Evolutionary conservation across 768 basidiomycete species (phyloP).

Genomic region (Porphyrellus cyaneotinctus): DNA sequence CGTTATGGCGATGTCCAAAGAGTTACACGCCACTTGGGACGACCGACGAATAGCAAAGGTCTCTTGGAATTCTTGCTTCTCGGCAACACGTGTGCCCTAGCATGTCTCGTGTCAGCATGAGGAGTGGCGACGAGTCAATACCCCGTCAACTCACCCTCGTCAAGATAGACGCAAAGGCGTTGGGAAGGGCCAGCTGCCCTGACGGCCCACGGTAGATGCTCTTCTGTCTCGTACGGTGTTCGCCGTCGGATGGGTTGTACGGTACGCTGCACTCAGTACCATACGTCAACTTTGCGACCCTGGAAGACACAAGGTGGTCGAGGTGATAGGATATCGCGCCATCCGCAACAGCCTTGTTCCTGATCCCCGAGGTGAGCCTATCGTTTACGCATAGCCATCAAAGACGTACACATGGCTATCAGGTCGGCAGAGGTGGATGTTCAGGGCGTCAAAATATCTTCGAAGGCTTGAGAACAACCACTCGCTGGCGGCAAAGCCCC

Average conservation of each 20-base stretch:
- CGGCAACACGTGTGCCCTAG: slow-evolving; percentile 44
- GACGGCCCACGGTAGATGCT: slow-evolving; percentile 34
- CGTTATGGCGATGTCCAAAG: slow-evolving; percentile 22
- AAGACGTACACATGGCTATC: slow-evolving; percentile 51
- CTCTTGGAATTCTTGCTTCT: slow-evolving; percentile 42
- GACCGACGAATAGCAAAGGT: slow-evolving; percentile 31
- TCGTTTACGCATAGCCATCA: neutral
- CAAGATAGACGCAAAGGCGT: slow-evolving; percentile 41
- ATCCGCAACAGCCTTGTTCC: slow-evolving; percentile 51
- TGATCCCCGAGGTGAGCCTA: slow-evolving; percentile 21
- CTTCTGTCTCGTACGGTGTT: slow-evolving; percentile 38
- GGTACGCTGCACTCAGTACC: slow-evolving; percentile 39
- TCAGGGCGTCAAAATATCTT: slow-evolving; percentile 33
- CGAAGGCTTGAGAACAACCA: slow-evolving; percentile 45
- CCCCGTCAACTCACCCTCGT: slow-evolving; percentile 31
- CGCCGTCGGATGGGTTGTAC: slow-evolving; percentile 34
- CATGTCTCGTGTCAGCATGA: neutral
- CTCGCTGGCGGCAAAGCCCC: slow-evolving; percentile 50
- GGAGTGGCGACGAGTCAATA: neutral
- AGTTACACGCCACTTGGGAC: slow-evolving; percentile 20
- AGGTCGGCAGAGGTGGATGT: slow-evolving; percentile 45
- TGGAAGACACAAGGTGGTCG: slow-evolving; percentile 45
- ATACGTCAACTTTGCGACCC: slow-evolving; percentile 47
- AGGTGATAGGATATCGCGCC: slow-evolving; percentile 43
- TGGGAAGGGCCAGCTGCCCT: slow-evolving; percentile 38